Evolutionary conservation across 192 early-diverging fungal genomes (phyloP).

Genomic region (Podila verticillata): DNA sequence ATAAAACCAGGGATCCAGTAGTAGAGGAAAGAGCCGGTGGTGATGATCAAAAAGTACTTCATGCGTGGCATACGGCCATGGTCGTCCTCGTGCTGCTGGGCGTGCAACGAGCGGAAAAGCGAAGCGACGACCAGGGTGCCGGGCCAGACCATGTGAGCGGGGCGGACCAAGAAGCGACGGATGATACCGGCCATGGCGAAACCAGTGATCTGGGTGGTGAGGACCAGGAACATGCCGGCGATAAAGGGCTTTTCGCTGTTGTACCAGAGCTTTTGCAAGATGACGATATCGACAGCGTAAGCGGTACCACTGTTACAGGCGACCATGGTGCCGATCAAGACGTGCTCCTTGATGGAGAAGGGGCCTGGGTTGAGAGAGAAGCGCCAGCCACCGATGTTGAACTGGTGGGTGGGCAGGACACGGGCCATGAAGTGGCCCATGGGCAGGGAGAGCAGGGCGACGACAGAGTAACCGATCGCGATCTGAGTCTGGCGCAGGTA

Average conservation of each 20-base stretch:
- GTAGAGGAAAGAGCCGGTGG: constrained; percentile 57
- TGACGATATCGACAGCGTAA: constrained; percentile 60
- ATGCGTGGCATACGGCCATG: constrained; percentile 47
- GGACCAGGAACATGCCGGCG: constrained; percentile 55
- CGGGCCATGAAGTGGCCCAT: constrained; percentile 49
- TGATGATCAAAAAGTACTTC: constrained; percentile 65
- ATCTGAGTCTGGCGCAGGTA: constrained; percentile 52
- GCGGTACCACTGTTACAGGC: constrained; percentile 50
- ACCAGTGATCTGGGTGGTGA: constrained; percentile 62
- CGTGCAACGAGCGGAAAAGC: constrained; percentile 77
- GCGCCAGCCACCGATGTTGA: constrained; percentile 48
- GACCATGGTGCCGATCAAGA: constrained; percentile 59
- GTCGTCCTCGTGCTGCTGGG: constrained; percentile 11
- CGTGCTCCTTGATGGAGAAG: constrained; percentile 68
- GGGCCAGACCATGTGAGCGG: constrained; percentile 87
- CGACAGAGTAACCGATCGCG: constrained; percentile 34
- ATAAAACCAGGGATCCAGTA: constrained; percentile 63
- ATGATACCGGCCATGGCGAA: constrained; percentile 74
- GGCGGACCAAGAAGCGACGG: constrained; percentile 81
- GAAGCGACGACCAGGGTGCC: constrained; percentile 71
- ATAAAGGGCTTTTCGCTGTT: constrained; percentile 55
- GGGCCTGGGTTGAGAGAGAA: constrained; percentile 61
- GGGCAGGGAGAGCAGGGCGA: constrained; percentile 56
- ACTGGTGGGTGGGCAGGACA: constrained; percentile 38
- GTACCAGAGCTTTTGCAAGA: constrained; percentile 59